Conservation (phyloP, 192 early-diverging fungal genomes). For the Coemansia sp. region DNA sequence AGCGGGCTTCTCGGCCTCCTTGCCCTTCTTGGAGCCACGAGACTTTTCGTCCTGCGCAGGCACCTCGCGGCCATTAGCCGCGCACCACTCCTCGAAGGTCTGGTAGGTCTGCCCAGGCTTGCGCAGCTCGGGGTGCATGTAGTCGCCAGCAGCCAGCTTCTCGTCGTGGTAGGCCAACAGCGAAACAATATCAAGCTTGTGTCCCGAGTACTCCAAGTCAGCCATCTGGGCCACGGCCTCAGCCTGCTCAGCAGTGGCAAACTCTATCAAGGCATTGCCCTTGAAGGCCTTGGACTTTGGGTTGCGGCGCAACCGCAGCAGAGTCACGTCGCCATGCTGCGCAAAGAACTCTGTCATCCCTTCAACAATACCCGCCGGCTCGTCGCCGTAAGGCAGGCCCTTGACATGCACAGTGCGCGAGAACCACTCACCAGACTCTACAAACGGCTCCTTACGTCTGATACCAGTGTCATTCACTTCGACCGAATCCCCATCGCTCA, state of each 20-base stretch:
- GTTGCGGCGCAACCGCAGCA: conserved; percentile 50
- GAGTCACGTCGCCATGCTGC: conserved; percentile 15
- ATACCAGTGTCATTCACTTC: conserved; percentile 48
- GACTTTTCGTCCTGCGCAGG: background rate
- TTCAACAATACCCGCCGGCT: conserved; percentile 24
- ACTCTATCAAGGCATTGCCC: conserved; percentile 49
- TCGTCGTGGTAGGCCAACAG: conserved; percentile 50
- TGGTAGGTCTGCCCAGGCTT: conserved; percentile 40
- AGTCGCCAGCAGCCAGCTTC: conserved; percentile 43
- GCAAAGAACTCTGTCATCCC: conserved; percentile 32
- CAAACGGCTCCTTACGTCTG: conserved; percentile 31
- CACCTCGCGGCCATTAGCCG: conserved; percentile 27
- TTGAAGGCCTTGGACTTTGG: conserved; percentile 50
- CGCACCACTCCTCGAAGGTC: conserved; percentile 45
- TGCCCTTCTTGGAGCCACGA: background rate
- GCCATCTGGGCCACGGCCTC: conserved; percentile 21
- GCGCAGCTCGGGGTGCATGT: conserved; percentile 47
- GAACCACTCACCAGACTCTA: conserved; percentile 41
- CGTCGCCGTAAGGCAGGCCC: conserved; percentile 42
- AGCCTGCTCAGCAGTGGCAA: conserved; percentile 28
- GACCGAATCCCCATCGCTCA: conserved; percentile 15
- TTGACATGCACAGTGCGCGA: conserved; percentile 47
- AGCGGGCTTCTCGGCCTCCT: conserved; percentile 7
- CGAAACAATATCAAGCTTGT: conserved; percentile 25
- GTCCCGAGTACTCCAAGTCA: conserved; percentile 19